Percentiles rank a stretch among this genome's conserved stretches.
phyloP scores from a whole-genome alignment of 441 rosid genomes.

The Mallotus repandus region DNA sequence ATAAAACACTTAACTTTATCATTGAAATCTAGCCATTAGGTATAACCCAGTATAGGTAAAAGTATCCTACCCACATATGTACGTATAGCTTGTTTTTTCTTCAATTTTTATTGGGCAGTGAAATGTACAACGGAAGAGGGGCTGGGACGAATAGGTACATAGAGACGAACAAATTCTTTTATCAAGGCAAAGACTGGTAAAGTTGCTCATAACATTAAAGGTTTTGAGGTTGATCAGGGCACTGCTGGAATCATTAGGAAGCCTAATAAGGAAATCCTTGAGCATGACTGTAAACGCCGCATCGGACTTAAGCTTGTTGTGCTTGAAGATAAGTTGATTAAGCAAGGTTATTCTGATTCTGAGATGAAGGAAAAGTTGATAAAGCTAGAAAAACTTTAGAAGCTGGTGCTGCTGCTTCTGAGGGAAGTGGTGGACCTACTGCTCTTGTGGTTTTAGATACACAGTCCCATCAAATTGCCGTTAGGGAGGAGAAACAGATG shows the following conservation, averaged over 20 bases:
- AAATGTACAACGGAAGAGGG: no score
- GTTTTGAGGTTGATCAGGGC: conserved; percentile 75
- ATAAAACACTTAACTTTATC: no score
- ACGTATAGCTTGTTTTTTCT: no score
- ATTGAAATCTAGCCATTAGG: no score
- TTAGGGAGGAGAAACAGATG: conserved; percentile 93
- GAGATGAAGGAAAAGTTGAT: conserved; percentile 77
- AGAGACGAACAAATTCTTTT: no score
- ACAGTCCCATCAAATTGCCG: conserved; percentile 91
- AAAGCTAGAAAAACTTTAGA: conserved; percentile 64
- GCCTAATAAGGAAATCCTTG: conserved; percentile 77
- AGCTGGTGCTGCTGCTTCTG: conserved; percentile 40
- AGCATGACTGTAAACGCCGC: conserved; percentile 91
- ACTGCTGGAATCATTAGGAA: conserved; percentile 79
- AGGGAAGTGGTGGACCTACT: conserved; percentile 35
- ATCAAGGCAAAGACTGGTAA: no score
- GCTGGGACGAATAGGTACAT: no score
- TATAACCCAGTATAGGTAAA: no score
- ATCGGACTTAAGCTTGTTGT: conserved; percentile 76
- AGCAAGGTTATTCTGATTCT: conserved; percentile 73
- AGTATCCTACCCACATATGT: no score
- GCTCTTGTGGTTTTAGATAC: conserved; percentile 51
- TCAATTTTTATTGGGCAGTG: no score
- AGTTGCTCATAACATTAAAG: conserved; percentile 48
- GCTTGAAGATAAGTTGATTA: conserved; percentile 73